Evolutionary conservation across 805 yeast species (phyloP).

Genomic region (Metschnikowia kunwiensis): DNA sequence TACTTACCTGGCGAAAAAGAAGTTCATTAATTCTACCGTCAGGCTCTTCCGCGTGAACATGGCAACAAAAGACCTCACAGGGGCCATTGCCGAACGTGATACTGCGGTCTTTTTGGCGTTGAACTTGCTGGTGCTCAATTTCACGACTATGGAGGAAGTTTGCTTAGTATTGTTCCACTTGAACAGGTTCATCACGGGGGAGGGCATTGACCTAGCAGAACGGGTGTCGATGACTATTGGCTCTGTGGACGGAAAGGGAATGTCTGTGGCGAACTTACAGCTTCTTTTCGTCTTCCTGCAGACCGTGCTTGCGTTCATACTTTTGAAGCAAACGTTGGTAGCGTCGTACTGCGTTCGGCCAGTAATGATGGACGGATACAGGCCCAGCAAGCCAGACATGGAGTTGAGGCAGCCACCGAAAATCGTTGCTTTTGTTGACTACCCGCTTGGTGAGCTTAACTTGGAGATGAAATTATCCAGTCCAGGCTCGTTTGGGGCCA

Average conservation of each 20-base stretch:
- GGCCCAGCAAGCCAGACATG: slow-evolving; percentile 28
- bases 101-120: slow-evolving; percentile 26
- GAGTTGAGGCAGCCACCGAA: slow-evolving; percentile 34
- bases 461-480: slow-evolving; percentile 10
- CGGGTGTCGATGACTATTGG: slow-evolving; percentile 16
- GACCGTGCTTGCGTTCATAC: slow-evolving; percentile 15
- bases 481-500: slow-evolving; percentile 14
- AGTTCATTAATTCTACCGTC: slow-evolving; percentile 32
- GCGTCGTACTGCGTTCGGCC: slow-evolving; percentile 22
- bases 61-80: slow-evolving; percentile 5
- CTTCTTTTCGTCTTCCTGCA: slow-evolving; percentile 18
- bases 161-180: slow-evolving; percentile 41
- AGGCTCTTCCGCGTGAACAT: slow-evolving; percentile 19
- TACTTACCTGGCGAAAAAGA: slow-evolving; percentile 37
- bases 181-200: slow-evolving; percentile 40
- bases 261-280: slow-evolving; percentile 17
- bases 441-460: slow-evolving; percentile 13
- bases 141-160: slow-evolving; percentile 51
- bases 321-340: slow-evolving; percentile 22
- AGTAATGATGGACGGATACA: slow-evolving; percentile 25
- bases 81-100: slow-evolving; percentile 22
- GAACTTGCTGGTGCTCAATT: slow-evolving; percentile 37
- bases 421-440: slow-evolving; percentile 11
- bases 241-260: slow-evolving; percentile 14
- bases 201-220: slow-evolving; percentile 38